phyloP scores from a whole-genome alignment of 2,329 filamentous ascomycete species.

The Ceratocystiopsis brevicomis region DNA sequence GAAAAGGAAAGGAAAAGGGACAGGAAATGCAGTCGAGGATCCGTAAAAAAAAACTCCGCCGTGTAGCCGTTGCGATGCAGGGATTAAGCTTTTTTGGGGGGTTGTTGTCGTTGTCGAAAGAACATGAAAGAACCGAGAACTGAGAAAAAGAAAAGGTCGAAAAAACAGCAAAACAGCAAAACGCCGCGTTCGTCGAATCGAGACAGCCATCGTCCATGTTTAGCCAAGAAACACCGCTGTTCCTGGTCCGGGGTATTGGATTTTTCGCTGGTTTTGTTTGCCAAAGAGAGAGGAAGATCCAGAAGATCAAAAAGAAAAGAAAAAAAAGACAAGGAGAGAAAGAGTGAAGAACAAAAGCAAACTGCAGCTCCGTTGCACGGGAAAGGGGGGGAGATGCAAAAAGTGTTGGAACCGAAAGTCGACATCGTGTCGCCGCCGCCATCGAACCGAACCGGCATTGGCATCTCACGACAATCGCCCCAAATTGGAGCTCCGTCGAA shows the following conservation, averaged over 20 bases:
- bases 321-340: slow-evolving; percentile 4
- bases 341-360: slow-evolving; percentile 15
- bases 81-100: neutral
- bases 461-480: too few species aligned
- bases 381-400: slow-evolving; percentile 10
- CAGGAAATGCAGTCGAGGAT: too few species aligned
- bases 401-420: slow-evolving; percentile 5
- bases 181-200: neutral
- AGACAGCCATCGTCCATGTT: too few species aligned
- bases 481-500: too few species aligned
- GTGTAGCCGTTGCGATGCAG: too few species aligned
- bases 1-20: too few species aligned
- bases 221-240: too few species aligned
- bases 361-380: slow-evolving; percentile 19
- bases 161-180: slow-evolving; percentile 1
- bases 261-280: too few species aligned
- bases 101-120: neutral
- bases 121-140: too few species aligned
- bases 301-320: slow-evolving; percentile 8
- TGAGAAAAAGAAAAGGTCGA: neutral
- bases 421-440: neutral
- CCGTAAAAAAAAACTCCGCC: too few species aligned
- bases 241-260: too few species aligned
- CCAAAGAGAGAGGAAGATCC: neutral
- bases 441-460: too few species aligned